Evolutionary conservation across 2,329 filamentous ascomycete species (phyloP).

Genomic region (Fusarium beomiforme): DNA sequence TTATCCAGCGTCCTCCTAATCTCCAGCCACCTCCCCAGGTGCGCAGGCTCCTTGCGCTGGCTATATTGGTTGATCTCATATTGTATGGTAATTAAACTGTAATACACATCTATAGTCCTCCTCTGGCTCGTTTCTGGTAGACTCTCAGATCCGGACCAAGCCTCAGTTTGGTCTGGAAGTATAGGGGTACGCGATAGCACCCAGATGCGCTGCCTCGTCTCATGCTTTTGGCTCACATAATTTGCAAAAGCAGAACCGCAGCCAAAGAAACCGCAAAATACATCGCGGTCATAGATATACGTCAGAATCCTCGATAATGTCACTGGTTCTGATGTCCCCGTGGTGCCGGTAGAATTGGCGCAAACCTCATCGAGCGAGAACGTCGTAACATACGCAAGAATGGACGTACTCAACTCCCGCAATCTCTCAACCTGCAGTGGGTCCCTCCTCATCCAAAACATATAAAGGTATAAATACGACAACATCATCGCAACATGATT

Average conservation of each 20-base stretch:
- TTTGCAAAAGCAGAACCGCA: not conserved
- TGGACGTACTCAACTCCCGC: not conserved
- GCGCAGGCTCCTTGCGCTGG: not conserved
- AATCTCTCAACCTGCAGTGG: not conserved
- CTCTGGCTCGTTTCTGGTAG: not conserved
- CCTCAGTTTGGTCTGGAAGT: not conserved
- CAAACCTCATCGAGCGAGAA: conserved; percentile 7
- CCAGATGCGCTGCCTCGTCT: conserved; percentile 14
- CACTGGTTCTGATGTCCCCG: not conserved
- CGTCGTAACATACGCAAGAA: not conserved
- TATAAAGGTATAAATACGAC: conserved; percentile 4
- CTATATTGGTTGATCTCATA: conserved; percentile 17
- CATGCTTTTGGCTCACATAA: conserved; percentile 7
- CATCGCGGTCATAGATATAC: conserved; percentile 9
- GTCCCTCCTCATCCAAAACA: conserved; percentile 14
- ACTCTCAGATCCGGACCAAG: not conserved
- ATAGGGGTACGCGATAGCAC: not conserved
- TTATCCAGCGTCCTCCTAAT: not conserved
- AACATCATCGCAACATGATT: conserved; percentile 13
- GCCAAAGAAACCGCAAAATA: conserved; percentile 11
- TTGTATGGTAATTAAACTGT: not conserved
- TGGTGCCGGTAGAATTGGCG: not conserved
- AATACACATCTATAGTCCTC: not conserved
- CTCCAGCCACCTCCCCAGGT: not conserved
- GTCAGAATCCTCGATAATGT: conserved; percentile 3